phyloP scores from a whole-genome alignment of 2,329 filamentous ascomycete species.

The Hortaea sp. region DNA sequence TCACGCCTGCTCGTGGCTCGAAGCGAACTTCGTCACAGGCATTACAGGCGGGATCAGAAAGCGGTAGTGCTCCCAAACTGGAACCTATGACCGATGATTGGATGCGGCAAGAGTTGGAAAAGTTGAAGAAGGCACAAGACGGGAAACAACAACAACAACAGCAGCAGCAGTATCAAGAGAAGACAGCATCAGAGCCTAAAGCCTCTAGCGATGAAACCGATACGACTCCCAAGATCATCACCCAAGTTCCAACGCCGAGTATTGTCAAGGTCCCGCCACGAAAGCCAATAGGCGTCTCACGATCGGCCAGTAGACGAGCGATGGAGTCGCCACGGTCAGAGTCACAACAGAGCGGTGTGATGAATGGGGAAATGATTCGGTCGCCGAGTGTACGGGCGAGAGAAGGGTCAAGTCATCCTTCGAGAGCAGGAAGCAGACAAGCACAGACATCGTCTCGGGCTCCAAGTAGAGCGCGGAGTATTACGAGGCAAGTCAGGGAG shows the following conservation, averaged over 20 bases:
- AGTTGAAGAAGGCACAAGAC: conserved; percentile 20
- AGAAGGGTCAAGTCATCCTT: not conserved
- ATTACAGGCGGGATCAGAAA: conserved; percentile 15
- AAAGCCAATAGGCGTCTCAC: too few relatives aligned
- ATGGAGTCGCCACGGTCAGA: not conserved
- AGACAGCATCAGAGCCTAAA: conserved; percentile 1
- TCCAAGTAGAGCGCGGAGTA: conserved; percentile 27
- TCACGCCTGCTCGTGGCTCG: conserved; percentile 30
- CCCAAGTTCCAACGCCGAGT: conserved; percentile 6
- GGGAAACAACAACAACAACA: conserved; percentile 18
- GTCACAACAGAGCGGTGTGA: not conserved
- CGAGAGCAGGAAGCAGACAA: conserved; percentile 8
- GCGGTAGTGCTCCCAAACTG: conserved; percentile 22
- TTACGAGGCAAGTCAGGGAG: conserved; percentile 15
- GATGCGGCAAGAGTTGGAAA: conserved; percentile 36
- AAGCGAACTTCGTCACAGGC: conserved; percentile 31
- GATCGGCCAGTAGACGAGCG: too few relatives aligned
- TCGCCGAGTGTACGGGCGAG: not conserved
- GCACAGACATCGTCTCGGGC: conserved; percentile 4
- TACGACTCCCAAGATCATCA: conserved; percentile 5
- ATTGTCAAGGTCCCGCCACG: conserved; percentile 6
- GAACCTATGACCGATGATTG: conserved; percentile 31
- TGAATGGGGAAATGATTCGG: not conserved
- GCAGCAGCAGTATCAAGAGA: conserved; percentile 2
- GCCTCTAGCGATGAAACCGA: conserved; percentile 1